phyloP scores from a whole-genome alignment of 139 green algal species.

The Tetradesmus lagerheimii region DNA sequence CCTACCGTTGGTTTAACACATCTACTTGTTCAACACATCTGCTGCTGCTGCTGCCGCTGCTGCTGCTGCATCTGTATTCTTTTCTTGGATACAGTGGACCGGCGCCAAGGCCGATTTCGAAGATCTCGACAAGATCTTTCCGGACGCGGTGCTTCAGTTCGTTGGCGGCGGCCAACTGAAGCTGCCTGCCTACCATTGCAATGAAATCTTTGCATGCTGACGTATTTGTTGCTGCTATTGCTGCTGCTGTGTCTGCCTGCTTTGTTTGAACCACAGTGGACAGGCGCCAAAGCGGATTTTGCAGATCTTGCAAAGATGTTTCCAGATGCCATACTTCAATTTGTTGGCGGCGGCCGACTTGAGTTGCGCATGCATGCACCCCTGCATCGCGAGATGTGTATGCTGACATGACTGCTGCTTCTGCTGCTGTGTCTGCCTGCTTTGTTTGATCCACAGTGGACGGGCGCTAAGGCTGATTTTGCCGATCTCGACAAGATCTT shows the following conservation, averaged over 20 bases:
- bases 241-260: background rate
- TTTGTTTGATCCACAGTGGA: background rate
- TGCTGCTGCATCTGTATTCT: background rate
- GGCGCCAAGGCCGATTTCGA: background rate
- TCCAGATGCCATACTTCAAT: background rate
- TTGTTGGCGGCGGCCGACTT: no score
- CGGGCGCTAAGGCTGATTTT: background rate
- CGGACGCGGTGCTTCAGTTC: background rate
- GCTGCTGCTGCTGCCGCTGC: no score
- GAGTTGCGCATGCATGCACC: no score
- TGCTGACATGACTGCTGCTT: background rate
- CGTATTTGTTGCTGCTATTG: no score
- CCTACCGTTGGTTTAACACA: no score
- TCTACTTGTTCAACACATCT: background rate
- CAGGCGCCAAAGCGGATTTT: background rate
- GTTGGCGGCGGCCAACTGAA: no score
- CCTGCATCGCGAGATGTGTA: background rate
- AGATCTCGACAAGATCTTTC: background rate
- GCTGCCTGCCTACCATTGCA: no score
- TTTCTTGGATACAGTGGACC: background rate
- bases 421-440: background rate
- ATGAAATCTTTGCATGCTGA: no score
- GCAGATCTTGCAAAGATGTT: background rate
- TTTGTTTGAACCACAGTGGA: background rate
- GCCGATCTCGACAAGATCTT: background rate